Conservation (phyloP, 1,139 yeast genomes). For the Candida freyschussii region DNA sequence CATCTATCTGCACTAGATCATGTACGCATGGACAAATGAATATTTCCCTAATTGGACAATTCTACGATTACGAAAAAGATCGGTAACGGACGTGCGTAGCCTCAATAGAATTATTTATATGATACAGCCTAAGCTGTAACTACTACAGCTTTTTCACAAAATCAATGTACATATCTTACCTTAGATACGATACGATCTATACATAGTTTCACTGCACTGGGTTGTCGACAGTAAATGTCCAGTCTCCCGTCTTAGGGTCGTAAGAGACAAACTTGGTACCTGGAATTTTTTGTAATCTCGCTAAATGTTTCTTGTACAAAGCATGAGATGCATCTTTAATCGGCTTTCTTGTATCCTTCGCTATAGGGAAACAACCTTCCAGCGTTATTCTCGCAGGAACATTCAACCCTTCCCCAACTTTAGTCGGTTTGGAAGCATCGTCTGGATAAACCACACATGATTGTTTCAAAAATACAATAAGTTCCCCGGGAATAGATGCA, state of each 20-base stretch:
- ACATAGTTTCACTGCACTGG: constrained; percentile 12
- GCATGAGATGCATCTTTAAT: constrained; percentile 77
- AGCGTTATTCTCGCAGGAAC: constrained; percentile 68
- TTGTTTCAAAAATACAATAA: constrained; percentile 57
- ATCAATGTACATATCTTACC: no score
- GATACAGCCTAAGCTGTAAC: no score
- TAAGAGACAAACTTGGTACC: constrained; percentile 67
- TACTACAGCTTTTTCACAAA: no score
- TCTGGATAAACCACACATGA: constrained; percentile 75
- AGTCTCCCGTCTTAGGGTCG: constrained; percentile 75
- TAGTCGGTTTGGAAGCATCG: constrained; percentile 52
- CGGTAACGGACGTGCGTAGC: no score
- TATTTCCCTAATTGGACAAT: no score
- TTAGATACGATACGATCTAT: no score
- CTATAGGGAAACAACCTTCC: constrained; percentile 72
- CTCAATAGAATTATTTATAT: no score
- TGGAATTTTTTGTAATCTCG: constrained; percentile 55
- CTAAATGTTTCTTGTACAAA: constrained; percentile 62
- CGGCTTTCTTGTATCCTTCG: constrained; percentile 68
- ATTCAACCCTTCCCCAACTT: constrained; percentile 77
- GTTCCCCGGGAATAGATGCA: constrained; percentile 58
- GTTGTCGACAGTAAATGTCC: constrained; percentile 59
- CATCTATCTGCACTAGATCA: no score
- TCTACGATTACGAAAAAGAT: no score
- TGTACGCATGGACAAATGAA: no score